Evolutionary conservation across 164 flowering plant species (phyloP).

Genomic region (Aristolochia contorta): DNA sequence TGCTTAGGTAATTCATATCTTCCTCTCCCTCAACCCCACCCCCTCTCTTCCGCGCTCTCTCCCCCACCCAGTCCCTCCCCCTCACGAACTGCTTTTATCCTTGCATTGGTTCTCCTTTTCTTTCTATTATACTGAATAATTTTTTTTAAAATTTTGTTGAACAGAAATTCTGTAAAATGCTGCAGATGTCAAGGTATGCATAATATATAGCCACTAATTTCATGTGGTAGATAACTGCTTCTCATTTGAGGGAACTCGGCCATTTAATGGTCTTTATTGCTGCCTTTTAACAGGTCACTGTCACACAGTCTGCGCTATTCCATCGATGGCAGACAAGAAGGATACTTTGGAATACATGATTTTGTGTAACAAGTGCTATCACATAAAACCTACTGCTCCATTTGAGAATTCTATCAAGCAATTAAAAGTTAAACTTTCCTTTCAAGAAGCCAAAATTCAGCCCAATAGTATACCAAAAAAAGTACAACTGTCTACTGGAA

Average conservation of each 20-base stretch:
- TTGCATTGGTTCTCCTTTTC: constrained; percentile 3
- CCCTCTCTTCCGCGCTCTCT: neutral
- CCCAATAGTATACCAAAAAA: too few relatives aligned
- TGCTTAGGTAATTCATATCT: constrained; percentile 38
- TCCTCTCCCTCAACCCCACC: neutral
- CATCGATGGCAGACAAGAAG: constrained; percentile 26
- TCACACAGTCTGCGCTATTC: constrained; percentile 51
- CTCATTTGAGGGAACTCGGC: constrained; percentile 1
- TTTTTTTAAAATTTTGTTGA: constrained; percentile 14
- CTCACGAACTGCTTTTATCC: too few relatives aligned
- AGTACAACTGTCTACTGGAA: too few relatives aligned
- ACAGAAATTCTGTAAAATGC: constrained; percentile 72
- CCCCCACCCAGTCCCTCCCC: neutral
- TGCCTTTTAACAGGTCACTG: constrained; percentile 51
- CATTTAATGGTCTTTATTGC: constrained; percentile 3
- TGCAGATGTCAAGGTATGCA: constrained; percentile 67
- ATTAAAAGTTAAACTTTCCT: neutral
- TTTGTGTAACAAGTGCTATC: constrained; percentile 60
- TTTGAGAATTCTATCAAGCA: constrained; percentile 5
- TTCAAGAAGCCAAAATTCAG: too few relatives aligned
- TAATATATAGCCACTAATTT: neutral
- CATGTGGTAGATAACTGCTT: neutral
- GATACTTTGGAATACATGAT: constrained; percentile 22
- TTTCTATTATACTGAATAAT: constrained; percentile 4
- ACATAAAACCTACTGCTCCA: constrained; percentile 1